phyloP scores from a whole-genome alignment of 2,329 filamentous ascomycete genomes.

The Rhytidhysteron rufulum region DNA sequence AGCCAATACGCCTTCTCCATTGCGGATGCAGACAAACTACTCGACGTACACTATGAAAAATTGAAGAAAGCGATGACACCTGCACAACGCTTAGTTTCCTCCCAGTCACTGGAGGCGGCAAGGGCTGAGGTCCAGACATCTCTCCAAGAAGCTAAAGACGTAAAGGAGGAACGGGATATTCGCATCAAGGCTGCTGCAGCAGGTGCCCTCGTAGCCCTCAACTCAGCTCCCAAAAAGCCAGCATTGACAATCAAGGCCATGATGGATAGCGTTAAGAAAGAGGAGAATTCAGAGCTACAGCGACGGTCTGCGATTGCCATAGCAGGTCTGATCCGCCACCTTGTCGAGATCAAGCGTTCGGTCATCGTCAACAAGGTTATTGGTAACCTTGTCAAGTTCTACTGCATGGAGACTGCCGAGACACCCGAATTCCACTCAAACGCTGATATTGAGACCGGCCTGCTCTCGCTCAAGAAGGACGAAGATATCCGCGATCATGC shows the following conservation, averaged over 20 bases:
- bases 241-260: constrained; percentile 90
- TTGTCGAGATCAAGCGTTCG: constrained; percentile 73
- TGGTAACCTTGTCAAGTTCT: constrained; percentile 93
- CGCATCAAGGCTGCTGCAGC: constrained; percentile 84
- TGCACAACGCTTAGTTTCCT: constrained; percentile 79
- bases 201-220: constrained; percentile 83
- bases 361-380: constrained; percentile 95
- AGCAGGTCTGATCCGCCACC: constrained; percentile 78
- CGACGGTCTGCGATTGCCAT: constrained; percentile 81
- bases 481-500: constrained; percentile 91
- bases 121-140: constrained; percentile 65
- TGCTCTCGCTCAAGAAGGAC: constrained; percentile 93
- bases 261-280: constrained; percentile 96
- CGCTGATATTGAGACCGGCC: constrained; percentile 69
- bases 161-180: constrained; percentile 79
- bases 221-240: constrained; percentile 86
- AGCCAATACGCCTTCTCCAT: constrained; percentile 92
- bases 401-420: constrained; percentile 94
- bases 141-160: constrained; percentile 72
- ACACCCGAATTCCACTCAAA: constrained; percentile 93
- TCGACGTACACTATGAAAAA: constrained; percentile 79
- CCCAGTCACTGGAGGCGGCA: constrained; percentile 74
- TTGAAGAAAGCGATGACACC: constrained; percentile 86
- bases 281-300: constrained; percentile 87
- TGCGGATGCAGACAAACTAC: constrained; percentile 79